phyloP scores from a whole-genome alignment of 2,329 filamentous ascomycete species.

The Penicillium thymicola region DNA sequence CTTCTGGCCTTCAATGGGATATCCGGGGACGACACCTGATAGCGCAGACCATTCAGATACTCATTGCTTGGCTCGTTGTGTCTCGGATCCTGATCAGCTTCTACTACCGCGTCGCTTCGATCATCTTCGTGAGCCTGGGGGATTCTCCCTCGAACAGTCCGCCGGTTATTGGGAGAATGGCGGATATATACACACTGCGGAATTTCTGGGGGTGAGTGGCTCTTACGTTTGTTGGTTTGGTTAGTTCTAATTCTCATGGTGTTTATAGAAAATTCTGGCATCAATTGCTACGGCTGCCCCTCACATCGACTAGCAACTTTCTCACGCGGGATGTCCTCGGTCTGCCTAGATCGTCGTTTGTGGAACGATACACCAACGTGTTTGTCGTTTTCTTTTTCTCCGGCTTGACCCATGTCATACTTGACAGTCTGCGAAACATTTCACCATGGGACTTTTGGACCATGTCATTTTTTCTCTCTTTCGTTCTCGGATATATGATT shows the following conservation, averaged over 20 bases:
- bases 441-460: constrained; percentile 16
- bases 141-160: constrained; percentile 19
- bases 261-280: constrained; percentile 30
- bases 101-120: constrained; percentile 18
- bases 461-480: constrained; percentile 24
- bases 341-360: constrained; percentile 16
- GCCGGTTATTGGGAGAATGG: constrained; percentile 24
- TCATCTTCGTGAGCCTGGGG: constrained; percentile 19
- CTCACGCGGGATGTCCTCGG: constrained; percentile 19
- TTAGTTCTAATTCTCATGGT: background rate
- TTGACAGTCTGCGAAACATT: constrained; percentile 17
- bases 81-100: constrained; percentile 19
- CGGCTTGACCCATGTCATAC: constrained; percentile 21
- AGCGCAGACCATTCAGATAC: constrained; percentile 6
- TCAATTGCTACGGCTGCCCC: constrained; percentile 26
- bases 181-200: constrained; percentile 26
- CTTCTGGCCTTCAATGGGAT: constrained; percentile 3
- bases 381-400: constrained; percentile 31
- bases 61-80: constrained; percentile 16
- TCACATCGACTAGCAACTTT: constrained; percentile 20
- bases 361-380: constrained; percentile 29
- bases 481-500: constrained; percentile 26
- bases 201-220: constrained; percentile 29
- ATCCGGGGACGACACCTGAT: constrained; percentile 12
- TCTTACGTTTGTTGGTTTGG: background rate